Evolutionary conservation across 108 stramenopile genomes (phyloP).

Genomic region (Tribonema minus): DNA sequence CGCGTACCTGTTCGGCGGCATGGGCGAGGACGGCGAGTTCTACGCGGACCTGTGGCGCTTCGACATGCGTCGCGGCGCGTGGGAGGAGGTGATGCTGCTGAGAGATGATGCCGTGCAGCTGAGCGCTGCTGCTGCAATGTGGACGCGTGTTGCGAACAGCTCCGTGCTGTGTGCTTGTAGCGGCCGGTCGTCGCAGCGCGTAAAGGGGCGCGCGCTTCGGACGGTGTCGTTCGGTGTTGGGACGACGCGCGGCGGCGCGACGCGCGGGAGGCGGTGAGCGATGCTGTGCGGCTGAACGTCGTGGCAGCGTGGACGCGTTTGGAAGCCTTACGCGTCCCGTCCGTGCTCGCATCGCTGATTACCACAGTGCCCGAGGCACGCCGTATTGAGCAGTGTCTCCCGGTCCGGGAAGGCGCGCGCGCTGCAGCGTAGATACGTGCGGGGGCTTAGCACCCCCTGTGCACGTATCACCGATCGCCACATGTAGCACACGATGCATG

Average conservation of each 20-base stretch:
- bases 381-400: too few species aligned
- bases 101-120: not conserved
- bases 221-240: not conserved
- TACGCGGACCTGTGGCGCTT: constrained; percentile 32
- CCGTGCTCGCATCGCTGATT: too few species aligned
- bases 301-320: too few species aligned
- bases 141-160: not conserved
- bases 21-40: constrained; percentile 8
- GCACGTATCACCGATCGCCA: too few species aligned
- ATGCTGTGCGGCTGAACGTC: too few species aligned
- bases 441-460: too few species aligned
- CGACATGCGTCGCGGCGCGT: not conserved
- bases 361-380: too few species aligned
- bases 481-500: too few species aligned
- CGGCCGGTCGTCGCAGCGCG: not conserved
- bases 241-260: not conserved
- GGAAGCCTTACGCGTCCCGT: too few species aligned
- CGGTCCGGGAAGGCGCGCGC: too few species aligned
- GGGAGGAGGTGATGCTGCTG: not conserved
- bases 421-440: too few species aligned
- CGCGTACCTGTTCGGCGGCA: constrained; percentile 17
- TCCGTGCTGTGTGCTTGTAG: not conserved
- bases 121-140: not conserved
- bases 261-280: too few species aligned
- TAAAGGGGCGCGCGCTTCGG: not conserved